A percentile compares a stretch with the other conserved stretches of the same genome.
phyloP scores from a whole-genome alignment of 768 basidiomycete species.

The Rhizopogon vinicolor region DNA sequence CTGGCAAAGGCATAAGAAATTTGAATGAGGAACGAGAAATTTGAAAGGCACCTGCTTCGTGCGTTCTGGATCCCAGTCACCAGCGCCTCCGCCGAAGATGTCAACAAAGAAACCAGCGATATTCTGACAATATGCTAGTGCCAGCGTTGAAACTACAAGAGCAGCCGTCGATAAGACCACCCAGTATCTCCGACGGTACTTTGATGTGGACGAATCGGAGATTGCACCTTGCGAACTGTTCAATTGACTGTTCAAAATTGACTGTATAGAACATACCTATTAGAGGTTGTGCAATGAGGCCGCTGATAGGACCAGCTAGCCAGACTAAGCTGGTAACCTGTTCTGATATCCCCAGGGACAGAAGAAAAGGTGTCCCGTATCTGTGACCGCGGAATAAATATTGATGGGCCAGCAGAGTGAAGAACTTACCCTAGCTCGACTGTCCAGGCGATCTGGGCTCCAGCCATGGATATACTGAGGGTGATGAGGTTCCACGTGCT shows the following conservation, averaged over 20 bases:
- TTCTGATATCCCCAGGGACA: slow-evolving; percentile 77
- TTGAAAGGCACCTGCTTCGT: slow-evolving; percentile 46
- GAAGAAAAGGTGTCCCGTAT: slow-evolving; percentile 93
- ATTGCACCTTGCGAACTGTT: slow-evolving; percentile 63
- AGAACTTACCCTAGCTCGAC: slow-evolving; percentile 81
- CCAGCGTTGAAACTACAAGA: slow-evolving; percentile 71
- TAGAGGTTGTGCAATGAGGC: slow-evolving; percentile 93
- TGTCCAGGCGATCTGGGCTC: slow-evolving; percentile 94
- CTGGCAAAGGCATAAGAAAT: slow-evolving; percentile 29
- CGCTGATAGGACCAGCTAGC: slow-evolving; percentile 93
- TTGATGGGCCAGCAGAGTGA: not conserved
- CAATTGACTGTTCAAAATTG: slow-evolving; percentile 2
- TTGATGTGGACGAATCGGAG: slow-evolving; percentile 89
- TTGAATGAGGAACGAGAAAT: not conserved
- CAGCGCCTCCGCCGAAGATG: slow-evolving; percentile 65
- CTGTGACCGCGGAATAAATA: slow-evolving; percentile 33
- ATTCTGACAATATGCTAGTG: slow-evolving; percentile 78
- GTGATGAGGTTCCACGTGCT: slow-evolving; percentile 73
- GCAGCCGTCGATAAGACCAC: slow-evolving; percentile 83
- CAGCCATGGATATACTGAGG: slow-evolving; percentile 88
- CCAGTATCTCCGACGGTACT: slow-evolving; percentile 91
- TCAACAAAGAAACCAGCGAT: slow-evolving; percentile 75
- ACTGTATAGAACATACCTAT: slow-evolving; percentile 59
- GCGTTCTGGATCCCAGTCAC: slow-evolving; percentile 84
- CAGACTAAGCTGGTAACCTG: slow-evolving; percentile 92